A percentile compares a stretch with the other conserved stretches of the same genome.
Conservation (phyloP, 805 yeast genomes). For the Starmerella bacillaris region DNA sequence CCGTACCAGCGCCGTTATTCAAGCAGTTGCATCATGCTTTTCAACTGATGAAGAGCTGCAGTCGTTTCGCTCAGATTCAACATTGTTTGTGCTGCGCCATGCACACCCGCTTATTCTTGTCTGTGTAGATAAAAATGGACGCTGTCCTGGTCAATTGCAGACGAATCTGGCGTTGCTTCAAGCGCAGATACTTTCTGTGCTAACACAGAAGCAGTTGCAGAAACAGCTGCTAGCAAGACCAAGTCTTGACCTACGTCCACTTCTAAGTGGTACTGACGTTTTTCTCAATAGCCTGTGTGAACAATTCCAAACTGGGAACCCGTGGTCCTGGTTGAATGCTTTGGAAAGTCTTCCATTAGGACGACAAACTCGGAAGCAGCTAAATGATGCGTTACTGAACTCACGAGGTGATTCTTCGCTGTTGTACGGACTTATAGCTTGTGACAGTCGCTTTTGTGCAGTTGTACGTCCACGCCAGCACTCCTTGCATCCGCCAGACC, state of each 20-base stretch:
- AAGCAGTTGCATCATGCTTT: conserved; percentile 17
- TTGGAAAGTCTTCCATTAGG: conserved; percentile 45
- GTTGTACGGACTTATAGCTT: conserved; percentile 58
- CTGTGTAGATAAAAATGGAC: conserved; percentile 32
- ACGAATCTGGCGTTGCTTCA: conserved; percentile 57
- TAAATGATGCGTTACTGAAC: conserved; percentile 38
- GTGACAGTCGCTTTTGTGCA: conserved; percentile 46
- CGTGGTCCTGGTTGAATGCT: conserved; percentile 46
- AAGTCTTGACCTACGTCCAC: conserved; percentile 64
- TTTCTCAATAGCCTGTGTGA: conserved; percentile 49
- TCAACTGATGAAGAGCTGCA: conserved; percentile 15
- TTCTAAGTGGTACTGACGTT: conserved; percentile 57
- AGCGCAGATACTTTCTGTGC: conserved; percentile 60
- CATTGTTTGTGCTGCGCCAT: conserved; percentile 40
- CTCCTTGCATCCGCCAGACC: conserved; percentile 61
- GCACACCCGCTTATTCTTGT: conserved; percentile 56
- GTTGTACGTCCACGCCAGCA: conserved; percentile 64
- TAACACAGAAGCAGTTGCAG: conserved; percentile 62
- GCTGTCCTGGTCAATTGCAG: conserved; percentile 27
- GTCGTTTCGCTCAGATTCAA: conserved; percentile 33
- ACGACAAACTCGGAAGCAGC: conserved; percentile 36
- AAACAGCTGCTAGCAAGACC: conserved; percentile 52
- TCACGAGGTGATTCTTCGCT: conserved; percentile 34
- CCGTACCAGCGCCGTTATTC: conserved; percentile 17
- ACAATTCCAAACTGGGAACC: conserved; percentile 35